Base-by-base conservation (phyloP, 75 land plant genomes). In the Pinus taeda region DNA sequence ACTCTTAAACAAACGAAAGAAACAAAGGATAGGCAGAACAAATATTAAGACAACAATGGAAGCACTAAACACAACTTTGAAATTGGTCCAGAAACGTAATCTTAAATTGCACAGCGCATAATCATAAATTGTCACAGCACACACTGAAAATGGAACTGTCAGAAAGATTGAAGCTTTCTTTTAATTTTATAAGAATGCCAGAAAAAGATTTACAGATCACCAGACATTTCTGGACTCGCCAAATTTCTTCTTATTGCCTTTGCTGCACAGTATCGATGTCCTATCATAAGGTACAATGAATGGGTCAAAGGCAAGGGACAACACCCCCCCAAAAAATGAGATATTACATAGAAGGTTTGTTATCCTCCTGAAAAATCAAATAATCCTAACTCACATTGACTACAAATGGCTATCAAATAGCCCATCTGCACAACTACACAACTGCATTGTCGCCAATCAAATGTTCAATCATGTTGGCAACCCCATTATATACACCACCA, bases 391-490 rank as follows among this genome's bases (percentile, higher is more conserved):
- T 53, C 74, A 42, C 8, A 60, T 21, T 55, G 59, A 37, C 74
- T 57, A 29, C 74, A 55, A 21, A 71, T n/a, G 22, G 58, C 74
- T 56, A 53, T 56, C 29, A 15, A 69, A 42, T 42, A 69, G 72
- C 42, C 55, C 9, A 49, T 60, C 62, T 24, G 58, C 74, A 26
- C 59, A 14, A 14, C 55, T 22, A 49, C 55, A 36, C 59, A 57
- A 73, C 37, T 13, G 36, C 30, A 55, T 29, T 57, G 36, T 57
- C 29, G 74, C 74, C 20, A 69, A 37, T 69, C 24, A 73, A 20
- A 73, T 56, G 26, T 56, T 73, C 74, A 71, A 71, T 71, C 57
- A 73, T 55, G 58, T 56, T 73, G 74, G 74, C 74, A 17, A 73
- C 59, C 59, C 74, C 58, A 26, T 57, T 73, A 42, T 73, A 21